Evolutionary conservation across 495 filamentous ascomycete genomes (phyloP).

Genomic region (Trichoderma orchidacearum): DNA sequence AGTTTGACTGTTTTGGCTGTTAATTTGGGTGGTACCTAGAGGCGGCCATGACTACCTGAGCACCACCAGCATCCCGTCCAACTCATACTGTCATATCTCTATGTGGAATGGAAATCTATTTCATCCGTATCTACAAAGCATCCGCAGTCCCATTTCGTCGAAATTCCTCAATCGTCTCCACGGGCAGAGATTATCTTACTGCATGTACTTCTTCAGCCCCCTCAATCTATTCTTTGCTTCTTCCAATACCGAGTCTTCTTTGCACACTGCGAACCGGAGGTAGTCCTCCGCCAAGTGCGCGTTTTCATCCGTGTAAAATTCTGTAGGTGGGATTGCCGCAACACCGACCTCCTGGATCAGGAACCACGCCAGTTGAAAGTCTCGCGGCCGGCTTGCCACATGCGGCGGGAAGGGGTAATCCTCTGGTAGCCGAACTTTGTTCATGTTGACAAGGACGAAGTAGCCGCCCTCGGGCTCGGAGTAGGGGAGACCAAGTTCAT

Average conservation of each 20-base stretch:
- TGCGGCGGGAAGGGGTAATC: constrained; percentile 81
- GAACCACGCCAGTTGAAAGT: constrained; percentile 94
- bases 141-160: neutral
- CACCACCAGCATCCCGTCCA: no score
- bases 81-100: neutral
- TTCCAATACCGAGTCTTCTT: constrained; percentile 82
- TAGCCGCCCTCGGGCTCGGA: constrained; percentile 92
- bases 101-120: neutral
- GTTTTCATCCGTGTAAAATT: constrained; percentile 84
- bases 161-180: neutral
- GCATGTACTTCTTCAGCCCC: constrained; percentile 70
- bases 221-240: constrained; percentile 78
- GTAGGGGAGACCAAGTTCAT: constrained; percentile 82
- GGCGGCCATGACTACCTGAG: no score
- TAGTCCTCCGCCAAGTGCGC: constrained; percentile 82
- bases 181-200: constrained; percentile 3
- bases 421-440: constrained; percentile 65
- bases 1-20: no score
- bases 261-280: constrained; percentile 91
- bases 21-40: no score
- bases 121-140: neutral
- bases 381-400: constrained; percentile 69
- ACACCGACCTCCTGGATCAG: constrained; percentile 92
- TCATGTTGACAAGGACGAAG: constrained; percentile 87
- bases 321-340: constrained; percentile 88